Conservation (phyloP, 768 basidiomycete genomes). For the Tremella mesenterica region DNA sequence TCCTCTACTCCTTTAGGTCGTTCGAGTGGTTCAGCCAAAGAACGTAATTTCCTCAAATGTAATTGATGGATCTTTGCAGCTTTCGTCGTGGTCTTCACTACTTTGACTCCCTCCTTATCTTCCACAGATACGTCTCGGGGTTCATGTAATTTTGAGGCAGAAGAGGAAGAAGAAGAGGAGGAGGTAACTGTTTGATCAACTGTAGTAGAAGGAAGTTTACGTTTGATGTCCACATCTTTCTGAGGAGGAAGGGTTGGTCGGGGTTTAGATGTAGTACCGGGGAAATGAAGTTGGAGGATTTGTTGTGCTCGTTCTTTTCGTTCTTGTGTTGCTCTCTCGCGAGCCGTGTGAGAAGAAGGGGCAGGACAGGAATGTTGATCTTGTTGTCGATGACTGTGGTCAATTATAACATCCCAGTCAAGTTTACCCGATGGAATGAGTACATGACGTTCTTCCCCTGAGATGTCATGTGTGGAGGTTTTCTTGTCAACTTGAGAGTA, state of each 20-base stretch:
- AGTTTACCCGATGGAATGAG: too few relatives aligned
- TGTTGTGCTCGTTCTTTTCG: conserved; percentile 19
- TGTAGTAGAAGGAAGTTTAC: neutral
- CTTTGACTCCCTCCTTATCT: neutral
- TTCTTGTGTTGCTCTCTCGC: conserved; percentile 17
- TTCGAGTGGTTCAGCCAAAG: conserved; percentile 14
- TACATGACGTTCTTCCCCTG: neutral
- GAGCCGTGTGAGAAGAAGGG: conserved; percentile 13
- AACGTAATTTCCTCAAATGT: conserved; percentile 24
- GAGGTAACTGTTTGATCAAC: neutral
- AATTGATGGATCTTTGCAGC: conserved; percentile 30
- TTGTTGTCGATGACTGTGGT: conserved; percentile 30
- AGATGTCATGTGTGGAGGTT: neutral
- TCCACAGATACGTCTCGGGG: neutral
- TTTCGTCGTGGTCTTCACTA: conserved; percentile 21
- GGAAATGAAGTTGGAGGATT: conserved; percentile 20
- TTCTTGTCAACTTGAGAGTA: neutral
- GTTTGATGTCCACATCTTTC: conserved; percentile 8
- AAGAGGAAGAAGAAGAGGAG: neutral
- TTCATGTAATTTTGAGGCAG: neutral
- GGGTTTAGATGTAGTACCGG: conserved; percentile 12
- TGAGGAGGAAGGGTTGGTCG: conserved; percentile 29
- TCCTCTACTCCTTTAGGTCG: conserved; percentile 1
- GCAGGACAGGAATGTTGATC: conserved; percentile 22
- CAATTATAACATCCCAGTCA: neutral